phyloP scores from a whole-genome alignment of 495 filamentous ascomycete genomes.

The Penicillium mononematosum region DNA sequence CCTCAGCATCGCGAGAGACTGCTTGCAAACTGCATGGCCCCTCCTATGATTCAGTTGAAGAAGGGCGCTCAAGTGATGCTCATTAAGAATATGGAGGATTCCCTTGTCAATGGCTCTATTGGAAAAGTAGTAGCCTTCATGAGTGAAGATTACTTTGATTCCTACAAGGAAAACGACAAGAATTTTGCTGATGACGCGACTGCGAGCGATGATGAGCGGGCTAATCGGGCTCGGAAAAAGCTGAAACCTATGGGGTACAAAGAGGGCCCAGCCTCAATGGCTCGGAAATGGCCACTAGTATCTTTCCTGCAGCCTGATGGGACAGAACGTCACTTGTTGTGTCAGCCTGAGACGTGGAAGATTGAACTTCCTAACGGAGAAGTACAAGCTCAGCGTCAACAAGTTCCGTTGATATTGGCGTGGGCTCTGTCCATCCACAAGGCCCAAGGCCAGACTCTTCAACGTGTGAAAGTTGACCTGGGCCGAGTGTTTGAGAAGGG shows the following conservation, averaged over 20 bases:
- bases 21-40: constrained; percentile 89
- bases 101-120: constrained; percentile 88
- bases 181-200: constrained; percentile 46
- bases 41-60: constrained; percentile 72
- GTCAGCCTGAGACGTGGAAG: constrained; percentile 88
- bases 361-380: constrained; percentile 95
- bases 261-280: constrained; percentile 30
- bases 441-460: constrained; percentile 93
- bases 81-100: constrained; percentile 98
- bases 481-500: constrained; percentile 94
- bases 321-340: constrained; percentile 71
- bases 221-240: constrained; percentile 48
- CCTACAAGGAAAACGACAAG: constrained; percentile 56
- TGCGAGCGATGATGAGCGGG: constrained; percentile 41
- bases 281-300: constrained; percentile 72
- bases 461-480: constrained; percentile 91
- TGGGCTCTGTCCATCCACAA: constrained; percentile 99
- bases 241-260: constrained; percentile 45
- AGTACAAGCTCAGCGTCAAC: constrained; percentile 72
- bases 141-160: constrained; percentile 74
- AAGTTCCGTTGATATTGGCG: constrained; percentile 77
- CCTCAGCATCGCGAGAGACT: constrained; percentile 67
- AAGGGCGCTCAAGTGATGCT: constrained; percentile 96
- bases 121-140: constrained; percentile 85
- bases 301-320: constrained; percentile 78